These are phyloP conservation scores for Nitzschia inconspicua DNA, from an alignment of 108 stramenopile genomes.

Conservation along the genomic window DNA sequence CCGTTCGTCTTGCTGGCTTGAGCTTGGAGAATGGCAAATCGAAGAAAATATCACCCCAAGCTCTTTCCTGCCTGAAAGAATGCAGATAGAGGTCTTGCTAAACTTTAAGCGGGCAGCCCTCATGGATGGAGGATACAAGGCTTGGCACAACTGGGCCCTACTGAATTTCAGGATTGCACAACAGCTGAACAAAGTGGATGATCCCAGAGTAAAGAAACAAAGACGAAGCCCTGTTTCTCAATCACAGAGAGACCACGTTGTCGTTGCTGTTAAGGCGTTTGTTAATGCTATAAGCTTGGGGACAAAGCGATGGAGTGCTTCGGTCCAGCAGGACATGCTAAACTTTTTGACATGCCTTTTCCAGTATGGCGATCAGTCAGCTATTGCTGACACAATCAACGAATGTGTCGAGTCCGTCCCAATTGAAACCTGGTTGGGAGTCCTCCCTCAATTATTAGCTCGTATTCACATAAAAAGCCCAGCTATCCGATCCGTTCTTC, in stretches of 20 bases:
- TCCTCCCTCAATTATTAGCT: constrained; percentile 98
- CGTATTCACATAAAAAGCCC: constrained; percentile 89
- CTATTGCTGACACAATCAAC: constrained; percentile 70
- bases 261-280: constrained; percentile 92
- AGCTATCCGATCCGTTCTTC: constrained; percentile 75
- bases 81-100: constrained; percentile 71
- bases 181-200: constrained; percentile 64
- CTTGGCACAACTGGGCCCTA: constrained; percentile 98
- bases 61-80: constrained; percentile 29
- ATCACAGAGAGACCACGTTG: constrained; percentile 51
- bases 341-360: constrained; percentile 96
- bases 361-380: constrained; percentile 81
- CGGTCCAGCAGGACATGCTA: constrained; percentile 97
- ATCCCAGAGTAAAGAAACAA: constrained; percentile 5
- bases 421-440: constrained; percentile 96
- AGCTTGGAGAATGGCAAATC: constrained; percentile 87
- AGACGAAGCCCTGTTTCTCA: background rate
- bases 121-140: constrained; percentile 75
- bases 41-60: constrained; percentile 26
- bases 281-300: constrained; percentile 90
- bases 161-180: constrained; percentile 94
- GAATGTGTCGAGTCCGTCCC: constrained; percentile 69
- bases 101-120: constrained; percentile 78
- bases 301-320: constrained; percentile 86
- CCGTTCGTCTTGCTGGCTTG: constrained; percentile 79